Evolutionary conservation across 768 basidiomycete species (phyloP).

Genomic region (Lactarius hengduanensis): DNA sequence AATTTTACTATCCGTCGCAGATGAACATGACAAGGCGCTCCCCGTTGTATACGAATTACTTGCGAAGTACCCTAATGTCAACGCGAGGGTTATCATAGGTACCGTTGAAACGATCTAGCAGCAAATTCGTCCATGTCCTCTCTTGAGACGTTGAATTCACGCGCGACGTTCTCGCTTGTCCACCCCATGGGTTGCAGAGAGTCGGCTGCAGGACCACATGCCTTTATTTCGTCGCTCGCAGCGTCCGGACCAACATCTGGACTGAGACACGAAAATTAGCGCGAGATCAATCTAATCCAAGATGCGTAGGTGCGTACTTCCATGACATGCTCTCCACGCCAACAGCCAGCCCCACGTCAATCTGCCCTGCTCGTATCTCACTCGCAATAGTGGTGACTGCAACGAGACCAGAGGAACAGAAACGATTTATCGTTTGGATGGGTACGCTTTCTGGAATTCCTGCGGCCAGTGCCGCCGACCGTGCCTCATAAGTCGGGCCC

Average conservation of each 20-base stretch:
- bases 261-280: constrained; percentile 39
- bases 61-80: no score
- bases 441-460: constrained; percentile 80
- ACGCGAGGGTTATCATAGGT: no score
- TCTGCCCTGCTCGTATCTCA: constrained; percentile 73
- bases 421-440: constrained; percentile 71
- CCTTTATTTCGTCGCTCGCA: constrained; percentile 60
- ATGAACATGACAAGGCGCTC: no score
- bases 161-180: constrained; percentile 85
- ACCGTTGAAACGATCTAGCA: constrained; percentile 73
- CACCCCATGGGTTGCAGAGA: constrained; percentile 80
- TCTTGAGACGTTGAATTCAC: constrained; percentile 67
- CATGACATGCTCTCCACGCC: constrained; percentile 88
- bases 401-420: constrained; percentile 87
- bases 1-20: no score
- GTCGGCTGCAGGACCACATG: constrained; percentile 55
- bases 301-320: constrained; percentile 47
- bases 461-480: constrained; percentile 73
- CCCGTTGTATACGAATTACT: no score
- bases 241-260: constrained; percentile 61
- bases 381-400: constrained; percentile 75
- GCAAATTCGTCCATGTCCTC: constrained; percentile 76
- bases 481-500: constrained; percentile 65
- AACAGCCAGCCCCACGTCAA: constrained; percentile 74
- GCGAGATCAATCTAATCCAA: constrained; percentile 29